Base-by-base conservation (phyloP, 352 stramenopile species). In the Phytophthora tubulina region DNA sequence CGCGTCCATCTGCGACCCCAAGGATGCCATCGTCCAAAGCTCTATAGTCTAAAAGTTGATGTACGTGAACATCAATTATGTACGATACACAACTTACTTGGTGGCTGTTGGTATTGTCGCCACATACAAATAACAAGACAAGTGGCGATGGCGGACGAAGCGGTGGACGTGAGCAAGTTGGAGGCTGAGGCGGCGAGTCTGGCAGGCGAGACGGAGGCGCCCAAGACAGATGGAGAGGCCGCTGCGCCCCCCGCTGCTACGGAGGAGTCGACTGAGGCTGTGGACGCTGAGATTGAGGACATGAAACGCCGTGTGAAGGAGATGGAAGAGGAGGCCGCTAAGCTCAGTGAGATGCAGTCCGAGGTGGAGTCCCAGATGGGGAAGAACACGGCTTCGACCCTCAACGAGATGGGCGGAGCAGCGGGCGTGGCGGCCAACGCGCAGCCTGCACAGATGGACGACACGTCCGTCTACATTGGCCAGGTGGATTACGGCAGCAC, bases 401-500 rank as follows among this genome's bases (percentile, higher is more conserved):
- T 86, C 5, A 86, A 75, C 33, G 82, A 87, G 44, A 77, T 85
- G 65, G 69, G 79, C 10, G 72, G 56, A 0, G 68, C 56, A 13
- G 66, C 63, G 1, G 21, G 21, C 21, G 21, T 1, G 21, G 66
- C 71, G 3, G 64, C 67, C 2, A 75, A 66, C 13, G 68, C 73
- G 5, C 69, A 72, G 17, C 72, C 82, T 6, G 56, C 75, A 10
- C 64, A 80, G 64, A 84, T 93, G 70, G 86, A 94, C 63, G 84
- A 92, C 31, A 92, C 77, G 59, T 94, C 86, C 70, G 95, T 99
- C 57, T 99, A 99, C 81, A 97, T 99, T 48, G 96, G 96, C 33
- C 96, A 99, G 76, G 96, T 99, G 38, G 96, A 99, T 78, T 99
- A 99, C 82, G 94, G 96, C 38, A 93, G 93, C 44, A 99, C 95